Conservation (phyloP, 768 basidiomycete genomes). For the Roridomyces roridus region DNA sequence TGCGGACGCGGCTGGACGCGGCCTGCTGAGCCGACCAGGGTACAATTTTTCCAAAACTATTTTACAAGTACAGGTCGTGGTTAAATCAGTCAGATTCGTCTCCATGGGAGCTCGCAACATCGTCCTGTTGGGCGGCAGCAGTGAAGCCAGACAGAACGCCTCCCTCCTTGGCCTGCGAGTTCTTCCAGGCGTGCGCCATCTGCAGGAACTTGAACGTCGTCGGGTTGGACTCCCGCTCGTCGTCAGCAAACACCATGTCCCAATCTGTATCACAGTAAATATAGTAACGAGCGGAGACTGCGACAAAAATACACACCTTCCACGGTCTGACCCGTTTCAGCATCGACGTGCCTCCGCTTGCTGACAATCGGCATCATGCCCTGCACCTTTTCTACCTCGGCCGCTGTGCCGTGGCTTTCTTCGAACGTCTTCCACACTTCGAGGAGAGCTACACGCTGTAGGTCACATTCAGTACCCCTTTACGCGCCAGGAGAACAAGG, state of each 20-base stretch:
- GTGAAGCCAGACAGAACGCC: conserved; percentile 56
- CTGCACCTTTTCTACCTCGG: conserved; percentile 82
- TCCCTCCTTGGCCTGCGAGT: conserved; percentile 47
- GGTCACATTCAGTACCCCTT: conserved; percentile 13
- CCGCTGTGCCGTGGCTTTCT: conserved; percentile 73
- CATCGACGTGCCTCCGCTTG: conserved; percentile 83
- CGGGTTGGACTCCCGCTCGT: conserved; percentile 92
- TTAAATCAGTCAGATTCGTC: conserved; percentile 36
- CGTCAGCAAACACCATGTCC: conserved; percentile 96
- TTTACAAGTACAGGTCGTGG: too few relatives aligned
- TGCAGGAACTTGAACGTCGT: conserved; percentile 95
- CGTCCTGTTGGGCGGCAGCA: conserved; percentile 45
- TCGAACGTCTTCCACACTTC: conserved; percentile 98
- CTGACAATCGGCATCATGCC: conserved; percentile 93
- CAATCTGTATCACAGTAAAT: conserved; percentile 63
- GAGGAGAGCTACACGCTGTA: conserved; percentile 86
- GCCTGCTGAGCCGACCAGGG: too few relatives aligned
- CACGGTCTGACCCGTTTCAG: conserved; percentile 83
- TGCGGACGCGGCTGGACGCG: too few relatives aligned
- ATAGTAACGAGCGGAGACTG: background rate
- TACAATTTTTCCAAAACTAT: too few relatives aligned
- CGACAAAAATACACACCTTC: conserved; percentile 62
- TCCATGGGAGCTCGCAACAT: conserved; percentile 62
- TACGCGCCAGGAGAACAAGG: background rate
- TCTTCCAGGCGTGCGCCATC: conserved; percentile 93